Conservation (phyloP, 2,329 filamentous ascomycete genomes). For the Neofusicoccum parvum region DNA sequence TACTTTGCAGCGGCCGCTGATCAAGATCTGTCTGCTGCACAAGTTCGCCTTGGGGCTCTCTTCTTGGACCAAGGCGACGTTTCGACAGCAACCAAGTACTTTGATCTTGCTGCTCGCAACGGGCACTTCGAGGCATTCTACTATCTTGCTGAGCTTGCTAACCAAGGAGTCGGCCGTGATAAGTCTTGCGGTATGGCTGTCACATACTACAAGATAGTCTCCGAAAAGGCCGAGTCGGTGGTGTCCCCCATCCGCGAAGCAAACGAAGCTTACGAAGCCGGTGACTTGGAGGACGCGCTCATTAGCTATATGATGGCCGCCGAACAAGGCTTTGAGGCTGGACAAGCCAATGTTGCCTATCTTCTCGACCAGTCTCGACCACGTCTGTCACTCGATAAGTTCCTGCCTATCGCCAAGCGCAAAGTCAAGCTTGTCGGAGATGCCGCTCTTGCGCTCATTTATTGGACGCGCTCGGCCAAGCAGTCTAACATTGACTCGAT, state of each 20-base stretch:
- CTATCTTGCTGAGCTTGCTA: slow-evolving; percentile 84
- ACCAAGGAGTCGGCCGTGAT: slow-evolving; percentile 78
- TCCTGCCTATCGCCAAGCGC: slow-evolving; percentile 50
- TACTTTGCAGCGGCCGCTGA: slow-evolving; percentile 79
- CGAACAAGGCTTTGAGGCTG: slow-evolving; percentile 87
- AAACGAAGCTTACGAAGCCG: slow-evolving; percentile 77
- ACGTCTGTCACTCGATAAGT: slow-evolving; percentile 55
- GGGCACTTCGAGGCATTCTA: slow-evolving; percentile 88
- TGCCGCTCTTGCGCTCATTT: slow-evolving; percentile 74
- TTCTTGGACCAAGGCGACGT: slow-evolving; percentile 89
- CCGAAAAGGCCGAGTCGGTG: slow-evolving; percentile 84
- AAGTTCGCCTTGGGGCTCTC: slow-evolving; percentile 79
- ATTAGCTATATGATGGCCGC: slow-evolving; percentile 84
- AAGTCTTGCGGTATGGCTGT: slow-evolving; percentile 76
- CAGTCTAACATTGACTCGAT: slow-evolving; percentile 92
- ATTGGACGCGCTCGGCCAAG: slow-evolving; percentile 93
- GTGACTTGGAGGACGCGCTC: slow-evolving; percentile 78
- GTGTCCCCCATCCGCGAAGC: slow-evolving; percentile 82
- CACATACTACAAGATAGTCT: slow-evolving; percentile 84
- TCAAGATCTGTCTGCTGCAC: slow-evolving; percentile 76
- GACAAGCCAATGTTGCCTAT: slow-evolving; percentile 87
- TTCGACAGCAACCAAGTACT: slow-evolving; percentile 78
- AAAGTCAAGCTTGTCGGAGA: slow-evolving; percentile 57
- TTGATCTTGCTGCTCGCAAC: slow-evolving; percentile 81
- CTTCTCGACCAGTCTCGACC: slow-evolving; percentile 69